phyloP scores from a whole-genome alignment of 371 early-diverging fungal species.

The Actinomortierella wolfii region DNA sequence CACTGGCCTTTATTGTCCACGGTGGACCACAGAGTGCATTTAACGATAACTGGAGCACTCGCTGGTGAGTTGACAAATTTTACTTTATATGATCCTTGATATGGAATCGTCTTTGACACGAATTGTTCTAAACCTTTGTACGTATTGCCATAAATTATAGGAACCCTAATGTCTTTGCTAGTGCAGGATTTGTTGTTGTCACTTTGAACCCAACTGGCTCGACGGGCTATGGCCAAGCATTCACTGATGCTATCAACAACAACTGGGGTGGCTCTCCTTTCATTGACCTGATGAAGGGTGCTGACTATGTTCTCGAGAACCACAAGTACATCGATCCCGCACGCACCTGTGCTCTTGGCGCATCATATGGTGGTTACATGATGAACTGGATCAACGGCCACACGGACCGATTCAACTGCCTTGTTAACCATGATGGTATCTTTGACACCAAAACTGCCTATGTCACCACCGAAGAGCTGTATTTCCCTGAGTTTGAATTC shows the following conservation, averaged over 20 bases:
- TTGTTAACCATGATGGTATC: constrained; percentile 88
- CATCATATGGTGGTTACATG: constrained; percentile 87
- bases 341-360: constrained; percentile 75
- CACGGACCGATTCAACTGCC: constrained; percentile 69
- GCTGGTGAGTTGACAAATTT: constrained; percentile 41
- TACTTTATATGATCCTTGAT: neutral
- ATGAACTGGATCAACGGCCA: constrained; percentile 75
- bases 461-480: constrained; percentile 83
- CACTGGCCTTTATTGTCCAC: constrained; percentile 84
- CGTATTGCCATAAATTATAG: too few species aligned
- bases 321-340: constrained; percentile 65
- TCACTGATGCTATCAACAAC: constrained; percentile 72
- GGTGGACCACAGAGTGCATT: constrained; percentile 86
- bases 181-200: constrained; percentile 78
- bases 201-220: constrained; percentile 83
- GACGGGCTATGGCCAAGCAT: constrained; percentile 81
- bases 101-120: neutral
- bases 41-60: constrained; percentile 66
- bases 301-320: constrained; percentile 65
- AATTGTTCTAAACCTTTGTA: neutral
- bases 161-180: constrained; percentile 79
- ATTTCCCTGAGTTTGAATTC: constrained; percentile 81
- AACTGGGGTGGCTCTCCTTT: constrained; percentile 86
- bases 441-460: constrained; percentile 69
- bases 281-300: constrained; percentile 73